Percentiles rank a stretch among this genome's conserved stretches.
Conservation (phyloP, 2,329 filamentous ascomycete species). For the Sclerotinia minor region DNA sequence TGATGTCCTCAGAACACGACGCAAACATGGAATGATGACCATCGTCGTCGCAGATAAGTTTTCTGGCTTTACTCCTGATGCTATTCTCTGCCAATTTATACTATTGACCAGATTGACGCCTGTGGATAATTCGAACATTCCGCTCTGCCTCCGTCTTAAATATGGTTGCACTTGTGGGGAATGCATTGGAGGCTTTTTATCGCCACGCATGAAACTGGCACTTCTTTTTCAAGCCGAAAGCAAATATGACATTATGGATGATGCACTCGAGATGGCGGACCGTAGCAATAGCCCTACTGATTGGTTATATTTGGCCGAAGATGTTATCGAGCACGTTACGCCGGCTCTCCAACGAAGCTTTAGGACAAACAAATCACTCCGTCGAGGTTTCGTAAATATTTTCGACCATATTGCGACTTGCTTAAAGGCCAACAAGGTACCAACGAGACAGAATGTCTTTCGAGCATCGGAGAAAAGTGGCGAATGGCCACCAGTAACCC, state of each 20-base stretch:
- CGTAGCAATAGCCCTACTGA: background rate
- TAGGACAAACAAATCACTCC: slow-evolving; percentile 8
- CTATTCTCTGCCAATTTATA: slow-evolving; percentile 38
- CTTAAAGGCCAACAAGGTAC: slow-evolving; percentile 27
- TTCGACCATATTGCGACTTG: slow-evolving; percentile 39
- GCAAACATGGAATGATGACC: slow-evolving; percentile 28
- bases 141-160: slow-evolving; percentile 34
- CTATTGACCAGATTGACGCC: slow-evolving; percentile 32
- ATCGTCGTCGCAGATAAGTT: slow-evolving; percentile 41
- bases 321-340: background rate
- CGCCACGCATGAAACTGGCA: slow-evolving; percentile 43
- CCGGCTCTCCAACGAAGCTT: background rate
- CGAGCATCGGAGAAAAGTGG: slow-evolving; percentile 22
- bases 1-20: slow-evolving; percentile 30
- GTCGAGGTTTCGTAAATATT: slow-evolving; percentile 39
- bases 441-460: slow-evolving; percentile 26
- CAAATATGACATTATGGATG: slow-evolving; percentile 25
- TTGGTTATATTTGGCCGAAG: background rate
- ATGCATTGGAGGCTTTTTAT: slow-evolving; percentile 44
- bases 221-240: slow-evolving; percentile 39
- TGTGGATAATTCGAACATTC: background rate
- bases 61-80: slow-evolving; percentile 37
- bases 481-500: slow-evolving; percentile 37
- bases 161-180: slow-evolving; percentile 45
- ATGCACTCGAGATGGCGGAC: background rate